Evolutionary conservation across 2,329 filamentous ascomycete genomes (phyloP), one percentile per base, ranked within the genome.

Genomic region (Fusarium domesticum): DNA sequence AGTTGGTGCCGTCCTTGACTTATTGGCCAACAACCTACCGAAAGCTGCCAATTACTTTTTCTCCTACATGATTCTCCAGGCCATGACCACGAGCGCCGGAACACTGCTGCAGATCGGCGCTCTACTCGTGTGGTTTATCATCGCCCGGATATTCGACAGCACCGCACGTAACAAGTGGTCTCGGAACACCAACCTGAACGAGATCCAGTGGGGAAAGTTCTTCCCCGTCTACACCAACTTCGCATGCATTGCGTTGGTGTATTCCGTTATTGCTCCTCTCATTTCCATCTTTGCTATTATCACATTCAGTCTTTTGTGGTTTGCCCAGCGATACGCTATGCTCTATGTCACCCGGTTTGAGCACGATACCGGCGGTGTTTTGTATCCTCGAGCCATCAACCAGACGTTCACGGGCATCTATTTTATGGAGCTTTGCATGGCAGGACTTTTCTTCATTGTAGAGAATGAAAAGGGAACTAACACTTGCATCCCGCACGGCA

Each of bases 201-300:
- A 81, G 38, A 83, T 97, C 51, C 81, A 83, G 42, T 98, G 95
- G 93, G 93, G 93, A 7, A 84, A 84, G 0, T 92, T 95, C 72
- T 98, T 97, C 66, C 93, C 93, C 0, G 84, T 96, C 0, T 98
- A 97, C 67, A 96, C 93, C 43, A 96, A 96, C 62, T 88, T 98
- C 57, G 93, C 91, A 34, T 95, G 89, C 53, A 97, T 98, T 56
- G 90, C 82, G 2, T 67, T 96, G 33, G 84, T 97, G 31, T 98
- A 97, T 68, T 88, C 83, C 31, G 79, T 97, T 44, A 84, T 97
- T 33, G 84, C 93, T 1, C 93, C 93, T 0, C 73, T 98, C 11
- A 96, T 98, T 62, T 81, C 93, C 37, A 71, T 97, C 17, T 97
- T 98, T 71, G 92, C 93, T 57, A 83, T 96, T 58, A 82, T 97